phyloP scores from a whole-genome alignment of 495 filamentous ascomycete genomes.

The Aspergillus hancockii region DNA sequence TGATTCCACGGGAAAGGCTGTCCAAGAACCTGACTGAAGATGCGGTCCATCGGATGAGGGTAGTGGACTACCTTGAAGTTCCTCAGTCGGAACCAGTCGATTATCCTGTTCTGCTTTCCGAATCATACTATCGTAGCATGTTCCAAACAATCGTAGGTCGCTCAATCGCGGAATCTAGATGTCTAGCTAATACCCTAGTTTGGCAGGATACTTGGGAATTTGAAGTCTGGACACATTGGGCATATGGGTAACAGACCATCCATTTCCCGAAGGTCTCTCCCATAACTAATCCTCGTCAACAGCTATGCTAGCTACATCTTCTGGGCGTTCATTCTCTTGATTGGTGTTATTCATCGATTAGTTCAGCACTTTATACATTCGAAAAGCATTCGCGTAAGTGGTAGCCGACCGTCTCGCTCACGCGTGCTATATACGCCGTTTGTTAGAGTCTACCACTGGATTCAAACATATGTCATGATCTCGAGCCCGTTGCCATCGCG shows the following conservation, averaged over 20 bases:
- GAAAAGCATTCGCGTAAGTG: neutral
- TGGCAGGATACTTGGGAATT: slow-evolving; percentile 37
- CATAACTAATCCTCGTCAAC: neutral
- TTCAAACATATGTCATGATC: slow-evolving; percentile 36
- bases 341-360: slow-evolving; percentile 31
- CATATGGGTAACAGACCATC: slow-evolving; percentile 30
- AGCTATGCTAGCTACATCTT: slow-evolving; percentile 32
- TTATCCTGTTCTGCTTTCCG: slow-evolving; percentile 32
- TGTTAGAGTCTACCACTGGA: slow-evolving; percentile 21
- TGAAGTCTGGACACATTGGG: slow-evolving; percentile 39
- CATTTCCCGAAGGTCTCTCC: too few relatives aligned
- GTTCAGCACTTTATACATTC: slow-evolving; percentile 11
- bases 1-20: slow-evolving; percentile 33
- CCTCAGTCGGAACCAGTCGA: slow-evolving; percentile 17
- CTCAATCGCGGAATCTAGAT: too few relatives aligned
- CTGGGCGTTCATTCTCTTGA: slow-evolving; percentile 30
- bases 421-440: slow-evolving; percentile 3
- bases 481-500: slow-evolving; percentile 32
- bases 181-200: neutral
- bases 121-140: slow-evolving; percentile 29
- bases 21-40: slow-evolving; percentile 41
- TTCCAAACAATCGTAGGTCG: slow-evolving; percentile 38
- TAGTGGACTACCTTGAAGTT: slow-evolving; percentile 35
- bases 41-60: slow-evolving; percentile 33
- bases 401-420: neutral